Base-by-base conservation (phyloP, 176 grass and related monocot species). In the Zea luxurians region DNA sequence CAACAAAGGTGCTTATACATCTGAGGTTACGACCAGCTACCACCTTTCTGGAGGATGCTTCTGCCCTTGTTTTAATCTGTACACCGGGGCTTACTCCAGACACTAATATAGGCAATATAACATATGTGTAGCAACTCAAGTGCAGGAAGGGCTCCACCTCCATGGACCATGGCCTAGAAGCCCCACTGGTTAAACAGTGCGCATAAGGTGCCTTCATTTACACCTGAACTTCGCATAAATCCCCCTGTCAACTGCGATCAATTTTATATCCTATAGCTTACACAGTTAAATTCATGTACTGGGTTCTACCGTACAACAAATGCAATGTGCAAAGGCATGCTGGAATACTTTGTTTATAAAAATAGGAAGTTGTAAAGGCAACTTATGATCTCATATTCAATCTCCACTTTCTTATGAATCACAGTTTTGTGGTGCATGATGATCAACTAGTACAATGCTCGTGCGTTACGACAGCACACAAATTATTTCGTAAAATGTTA, bases 291-390 rank as follows among this genome's bases (percentile, higher is more conserved):
- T 21, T 48, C 13, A 48, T 47, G 13, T 37, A 20, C 6, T n/a
- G 2, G 27, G 13, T 77, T 38, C 13, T 77, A 77, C 44, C 13
- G 0, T 49, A 49, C 15, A 16, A 47, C 7, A 76, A 61, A 43
- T 75, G 43, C 6, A 59, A 61, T 37, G 10, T 37, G 10, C 8
- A 49, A 2, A 16, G 3, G 7, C 7, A 63, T n/a, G 41, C 1
- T 52, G 42, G 34, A 52, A 11, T 49, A 17, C 47, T 77, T 70
- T 59, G 6, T 35, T 82, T 63, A 38, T 64, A 73, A 73, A 73
- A 73, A 73, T 44, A 38, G 11, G 5, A 43, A 17, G 13, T 8
- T 37, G 13, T 50, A 35, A 50, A 62, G 27, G 36, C 6, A 84
- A 66, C 3, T 62, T 10, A 61, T 54, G 13, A 78, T 44, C 2